Conservation (phyloP, 306 rosid genomes). For the Morella rubra region DNA sequence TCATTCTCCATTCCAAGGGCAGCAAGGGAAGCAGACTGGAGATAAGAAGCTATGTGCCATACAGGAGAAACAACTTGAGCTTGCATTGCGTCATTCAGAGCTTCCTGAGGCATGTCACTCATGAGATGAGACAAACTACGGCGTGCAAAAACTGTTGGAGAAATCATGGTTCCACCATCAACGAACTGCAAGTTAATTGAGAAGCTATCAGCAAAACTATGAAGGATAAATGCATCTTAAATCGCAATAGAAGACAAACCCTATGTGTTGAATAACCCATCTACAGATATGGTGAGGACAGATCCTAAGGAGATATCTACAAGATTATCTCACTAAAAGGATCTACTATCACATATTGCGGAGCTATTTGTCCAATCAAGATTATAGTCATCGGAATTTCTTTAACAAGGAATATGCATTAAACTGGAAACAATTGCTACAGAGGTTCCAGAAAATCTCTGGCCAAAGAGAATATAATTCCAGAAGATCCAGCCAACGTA, state of each 20-base stretch:
- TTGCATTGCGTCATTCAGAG: slow-evolving; percentile 73
- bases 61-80: slow-evolving; percentile 63
- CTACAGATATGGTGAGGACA: neutral
- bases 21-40: slow-evolving; percentile 64
- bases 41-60: slow-evolving; percentile 86
- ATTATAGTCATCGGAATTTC: neutral
- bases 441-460: slow-evolving; percentile 3
- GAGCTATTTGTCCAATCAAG: neutral
- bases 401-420: neutral
- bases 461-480: neutral
- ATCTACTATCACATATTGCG: neutral
- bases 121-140: slow-evolving; percentile 73
- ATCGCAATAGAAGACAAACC: neutral
- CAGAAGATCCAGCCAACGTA: slow-evolving; percentile 8
- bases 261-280: slow-evolving; percentile 5
- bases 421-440: neutral
- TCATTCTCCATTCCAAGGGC: slow-evolving; percentile 63
- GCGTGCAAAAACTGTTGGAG: slow-evolving; percentile 69
- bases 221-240: neutral
- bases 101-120: slow-evolving; percentile 65
- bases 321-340: neutral
- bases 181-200: slow-evolving; percentile 49
- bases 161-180: slow-evolving; percentile 71
- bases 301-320: slow-evolving; percentile 9
- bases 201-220: slow-evolving; percentile 5